Evolutionary conservation across 2,329 filamentous ascomycete species (phyloP), one percentile per base, ranked within the genome.

Genomic region (Lomentospora prolificans): DNA sequence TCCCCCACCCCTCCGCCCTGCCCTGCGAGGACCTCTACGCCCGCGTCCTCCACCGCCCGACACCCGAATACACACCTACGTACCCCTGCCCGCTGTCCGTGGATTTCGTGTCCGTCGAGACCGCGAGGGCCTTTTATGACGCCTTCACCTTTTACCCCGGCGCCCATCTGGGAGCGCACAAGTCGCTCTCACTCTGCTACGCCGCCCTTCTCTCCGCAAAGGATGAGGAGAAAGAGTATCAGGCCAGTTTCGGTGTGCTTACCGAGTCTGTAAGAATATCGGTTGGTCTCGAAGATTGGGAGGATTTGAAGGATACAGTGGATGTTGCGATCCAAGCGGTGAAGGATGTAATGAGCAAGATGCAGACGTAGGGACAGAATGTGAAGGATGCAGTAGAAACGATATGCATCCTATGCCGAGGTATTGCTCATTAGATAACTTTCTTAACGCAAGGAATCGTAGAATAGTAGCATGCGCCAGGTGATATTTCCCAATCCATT

Each of bases 51-150:
- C 68, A 74, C 3, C 65, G 57, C 3, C 55, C 67, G 5, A 69
- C 76, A 0, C 46, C 66, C 0, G 77, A 79, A 1, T 74, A 81
- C 56, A 70, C 67, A 4, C 76, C 78, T 0, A 79, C 79, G 0
- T 79, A 80, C 61, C 80, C 80, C 2, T 81, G 76, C 60, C 72
- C 83, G 1, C 63, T 83, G 12, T 75, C 67, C 7, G 65, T 82
- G 27, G 75, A 81, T 48, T 76, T 84, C 50, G 65, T 68, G 9
- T 67, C 61, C n/a, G 57, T 73, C 0, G 67, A 67, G 3, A 58
- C 66, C 0, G 70, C 76, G 0, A 63, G 58, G 3, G 70, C 72
- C 0, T 82, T 82, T 58, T 80, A 79, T 61, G 70, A 82, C 57
- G 66, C 65, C 27, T 63, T 77, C 4, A 67, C 73, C 12, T 70